Evolutionary conservation across 169 alveolate genomes (phyloP).

Genomic region (Eimeria praecox): DNA sequence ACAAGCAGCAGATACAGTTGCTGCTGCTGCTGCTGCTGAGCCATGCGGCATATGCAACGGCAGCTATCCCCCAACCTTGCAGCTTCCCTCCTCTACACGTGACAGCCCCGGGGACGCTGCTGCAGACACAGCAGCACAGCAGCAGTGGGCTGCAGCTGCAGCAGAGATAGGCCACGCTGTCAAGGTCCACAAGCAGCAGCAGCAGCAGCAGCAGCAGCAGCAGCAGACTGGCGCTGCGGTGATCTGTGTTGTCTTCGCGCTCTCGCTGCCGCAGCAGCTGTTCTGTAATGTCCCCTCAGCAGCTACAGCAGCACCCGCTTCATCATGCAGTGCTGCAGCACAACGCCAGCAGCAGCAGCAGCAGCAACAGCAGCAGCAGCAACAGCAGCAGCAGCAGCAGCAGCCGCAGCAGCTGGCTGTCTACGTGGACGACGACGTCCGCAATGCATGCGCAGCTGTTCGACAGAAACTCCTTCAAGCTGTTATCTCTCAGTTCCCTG

Average conservation of each 20-base stretch:
- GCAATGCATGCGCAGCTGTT: conserved; percentile 41
- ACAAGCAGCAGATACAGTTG: not conserved
- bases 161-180: conserved; percentile 31
- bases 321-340: not conserved
- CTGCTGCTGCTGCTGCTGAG: conserved; percentile 14
- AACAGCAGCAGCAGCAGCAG: conserved; percentile 16
- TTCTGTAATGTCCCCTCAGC: not conserved
- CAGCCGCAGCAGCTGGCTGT: not conserved
- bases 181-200: conserved; percentile 8
- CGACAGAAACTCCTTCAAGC: not conserved
- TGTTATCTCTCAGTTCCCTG: not conserved
- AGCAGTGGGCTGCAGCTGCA: conserved; percentile 62
- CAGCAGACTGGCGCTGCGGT: conserved; percentile 32
- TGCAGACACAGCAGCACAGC: conserved; percentile 18
- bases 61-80: not conserved
- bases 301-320: not conserved
- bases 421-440: conserved; percentile 48
- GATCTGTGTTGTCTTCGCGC: conserved; percentile 22
- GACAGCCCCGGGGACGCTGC: not conserved
- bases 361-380: not conserved
- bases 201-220: conserved; percentile 32
- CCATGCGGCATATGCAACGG: conserved; percentile 10
- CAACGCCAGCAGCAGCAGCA: conserved; percentile 15
- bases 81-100: not conserved
- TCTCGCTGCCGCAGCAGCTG: conserved; percentile 37